Evolutionary conservation across 371 early-diverging fungal genomes (phyloP).

Genomic region (Mucor velutinosus): DNA sequence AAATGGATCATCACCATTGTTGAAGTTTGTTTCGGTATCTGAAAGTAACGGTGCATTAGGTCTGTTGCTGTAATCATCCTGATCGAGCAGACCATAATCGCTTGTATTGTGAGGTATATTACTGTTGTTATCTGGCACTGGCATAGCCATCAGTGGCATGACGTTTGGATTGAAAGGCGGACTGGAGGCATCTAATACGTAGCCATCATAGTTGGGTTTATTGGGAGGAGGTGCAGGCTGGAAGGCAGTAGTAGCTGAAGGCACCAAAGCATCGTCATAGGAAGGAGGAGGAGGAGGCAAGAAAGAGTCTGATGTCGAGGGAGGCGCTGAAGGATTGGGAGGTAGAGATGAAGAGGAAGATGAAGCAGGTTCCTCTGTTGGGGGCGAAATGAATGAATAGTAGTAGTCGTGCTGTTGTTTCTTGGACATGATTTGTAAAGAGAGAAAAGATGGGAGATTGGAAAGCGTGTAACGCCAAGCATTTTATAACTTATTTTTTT

Average conservation of each 20-base stretch:
- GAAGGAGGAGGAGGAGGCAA: slow-evolving; percentile 27
- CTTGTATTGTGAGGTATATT: slow-evolving; percentile 2
- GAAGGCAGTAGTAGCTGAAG: slow-evolving; percentile 1
- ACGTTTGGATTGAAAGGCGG: slow-evolving; percentile 10
- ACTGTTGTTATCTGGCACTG: neutral
- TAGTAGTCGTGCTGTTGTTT: slow-evolving; percentile 31
- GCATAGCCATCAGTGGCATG: neutral
- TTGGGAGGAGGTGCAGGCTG: slow-evolving; percentile 11
- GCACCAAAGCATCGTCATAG: slow-evolving; percentile 28
- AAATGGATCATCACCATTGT: slow-evolving; percentile 18
- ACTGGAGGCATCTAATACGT: slow-evolving; percentile 12
- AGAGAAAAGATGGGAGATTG: neutral
- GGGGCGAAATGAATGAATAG: slow-evolving; percentile 31
- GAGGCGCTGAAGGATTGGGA: slow-evolving; percentile 14
- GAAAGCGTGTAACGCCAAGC: neutral
- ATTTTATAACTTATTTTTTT: neutral
- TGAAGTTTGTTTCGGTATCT: neutral
- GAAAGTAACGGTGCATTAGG: neutral
- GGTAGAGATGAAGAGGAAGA: neutral
- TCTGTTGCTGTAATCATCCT: neutral
- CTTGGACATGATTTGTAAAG: slow-evolving; percentile 26
- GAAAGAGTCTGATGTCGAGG: slow-evolving; percentile 3
- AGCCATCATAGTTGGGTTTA: slow-evolving; percentile 17
- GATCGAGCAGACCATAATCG: slow-evolving; percentile 7
- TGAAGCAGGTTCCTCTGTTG: neutral